Base-by-base conservation (phyloP, 768 basidiomycete genomes). In the Paxillus rubicundulus region DNA sequence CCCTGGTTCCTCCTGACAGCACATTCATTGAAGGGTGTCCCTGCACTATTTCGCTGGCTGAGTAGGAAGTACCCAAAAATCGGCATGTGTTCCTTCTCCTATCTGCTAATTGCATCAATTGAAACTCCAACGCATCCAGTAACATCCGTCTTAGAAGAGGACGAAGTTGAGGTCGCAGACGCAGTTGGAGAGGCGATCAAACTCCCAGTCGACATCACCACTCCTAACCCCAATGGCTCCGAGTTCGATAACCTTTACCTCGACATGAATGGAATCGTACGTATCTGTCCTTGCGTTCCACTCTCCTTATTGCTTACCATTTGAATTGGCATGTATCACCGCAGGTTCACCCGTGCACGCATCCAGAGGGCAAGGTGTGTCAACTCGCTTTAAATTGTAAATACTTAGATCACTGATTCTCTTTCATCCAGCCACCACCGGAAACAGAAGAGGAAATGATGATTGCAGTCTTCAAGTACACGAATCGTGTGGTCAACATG, bases 371-470 rank as follows among this genome's bases (percentile, higher is more conserved):
- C 64, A 95, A 89, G 79, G 92, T 85, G 54, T 42, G 77, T 60
- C 18, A 4, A 41, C 24, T 30, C 18, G 5, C 28, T 42, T 18
- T 21, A 7, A 41, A 12, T 28, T 33, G 32, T 33, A n/a, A 21
- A 34, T 46, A 21, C 17, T 52, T 2, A 4, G 43, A 21, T 45
- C 20, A n/a, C 47, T 50, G 16, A 50, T 36, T 45, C 44, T 18
- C 30, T 40, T 40, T 45, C 30, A 28, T 43, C 36, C 61, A 95
- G 87, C 94, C 96, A 33, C 85, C 97, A 5, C 97, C 97, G 0
- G 92, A 97, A 70, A 98, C 94, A 2, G 97, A 99, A 68, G 92
- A 94, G 65, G 94, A 97, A 46, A 99, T 99, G 97, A 99, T 99
- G 97, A 65, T 92, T 5, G 97, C 98, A 70, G 80, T 99, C 30